Evolutionary conservation across 257 asterid species (phyloP), one percentile per base, ranked within the genome.

Genomic region (Solanum commersonii): DNA sequence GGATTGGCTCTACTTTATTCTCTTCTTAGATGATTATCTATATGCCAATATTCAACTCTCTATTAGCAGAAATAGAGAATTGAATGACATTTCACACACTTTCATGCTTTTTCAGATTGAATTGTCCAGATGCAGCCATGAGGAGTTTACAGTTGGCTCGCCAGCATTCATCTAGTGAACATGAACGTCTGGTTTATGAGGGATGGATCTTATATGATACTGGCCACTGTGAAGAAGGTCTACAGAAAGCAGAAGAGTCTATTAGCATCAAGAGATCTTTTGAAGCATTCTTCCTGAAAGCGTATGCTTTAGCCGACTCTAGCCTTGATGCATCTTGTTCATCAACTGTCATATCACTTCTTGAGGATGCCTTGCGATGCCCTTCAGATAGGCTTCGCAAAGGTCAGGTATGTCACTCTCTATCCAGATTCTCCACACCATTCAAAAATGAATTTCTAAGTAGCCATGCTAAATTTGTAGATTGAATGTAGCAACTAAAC

Each of bases 121-220:
- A 93, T 90, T 97, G 99, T 88, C 99, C 99, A 8, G 99, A 96
- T 89, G 99, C 99, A 84, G 99, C 99, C 81, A 97, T 97, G 99
- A 91, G 98, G 89, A 97, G 99, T 89, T 91, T 96, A 84, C 98
- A 97, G 90, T 92, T 96, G 86, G 98, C 99, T 86, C 97, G 99
- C 11, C 94, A 94, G 88, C 96, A 97, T 87, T 95, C 99, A 88
- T 94, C 97, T 15, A 94, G 93, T 90, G 99, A 95, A 73, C 96
- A 97, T 31, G 99, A 97, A 86, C 93, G 94, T 65, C 90, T 97
- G 87, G 99, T 97, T 72, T 97, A 97, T 40, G 99, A 97, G 93
- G 99, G 99, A 65, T 96, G 99, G 99, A 96, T 97, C 87, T 90
- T 97, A 87, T 97, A 97, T 22, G 99, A 97, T 83, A 94, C 98